Evolutionary conservation across 352 stramenopile genomes (phyloP).

Genomic region (Globisporangium cederbergense): DNA sequence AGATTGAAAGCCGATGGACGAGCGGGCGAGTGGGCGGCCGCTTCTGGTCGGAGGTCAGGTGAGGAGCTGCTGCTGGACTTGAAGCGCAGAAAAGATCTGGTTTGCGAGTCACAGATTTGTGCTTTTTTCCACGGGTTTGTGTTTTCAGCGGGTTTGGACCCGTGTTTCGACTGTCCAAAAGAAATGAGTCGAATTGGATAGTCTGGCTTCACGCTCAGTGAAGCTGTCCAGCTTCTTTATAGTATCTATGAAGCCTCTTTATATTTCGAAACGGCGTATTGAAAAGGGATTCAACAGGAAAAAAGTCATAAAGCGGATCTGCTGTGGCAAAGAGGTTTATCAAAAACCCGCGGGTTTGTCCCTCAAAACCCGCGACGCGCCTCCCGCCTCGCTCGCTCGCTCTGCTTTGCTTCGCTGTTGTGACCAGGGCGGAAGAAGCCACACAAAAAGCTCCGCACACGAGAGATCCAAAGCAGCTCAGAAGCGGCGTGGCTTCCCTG

Average conservation of each 20-base stretch:
- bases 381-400: not conserved
- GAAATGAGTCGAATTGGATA: not conserved
- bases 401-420: not conserved
- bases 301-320: not conserved
- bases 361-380: not conserved
- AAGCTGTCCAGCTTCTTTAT: not conserved
- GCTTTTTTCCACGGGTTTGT: not conserved
- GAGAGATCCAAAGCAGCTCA: slow-evolving; percentile 9
- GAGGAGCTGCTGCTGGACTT: too few species aligned
- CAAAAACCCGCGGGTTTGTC: not conserved
- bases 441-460: slow-evolving; percentile 3
- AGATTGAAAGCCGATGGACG: too few species aligned
- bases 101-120: not conserved
- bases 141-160: not conserved
- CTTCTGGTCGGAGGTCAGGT: too few species aligned
- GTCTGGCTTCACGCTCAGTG: too few species aligned
- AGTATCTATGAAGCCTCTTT: too few species aligned
- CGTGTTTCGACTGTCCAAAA: not conserved
- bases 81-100: not conserved
- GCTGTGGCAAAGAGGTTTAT: not conserved
- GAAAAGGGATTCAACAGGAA: too few species aligned
- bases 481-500: slow-evolving; percentile 3
- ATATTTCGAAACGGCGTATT: too few species aligned
- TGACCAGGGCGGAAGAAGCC: slow-evolving; percentile 11
- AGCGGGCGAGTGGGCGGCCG: too few species aligned